Percentiles rank a stretch among this genome's conserved stretches.
Conservation (phyloP, 2,329 filamentous ascomycete species). For the Colletotrichum incanum region DNA sequence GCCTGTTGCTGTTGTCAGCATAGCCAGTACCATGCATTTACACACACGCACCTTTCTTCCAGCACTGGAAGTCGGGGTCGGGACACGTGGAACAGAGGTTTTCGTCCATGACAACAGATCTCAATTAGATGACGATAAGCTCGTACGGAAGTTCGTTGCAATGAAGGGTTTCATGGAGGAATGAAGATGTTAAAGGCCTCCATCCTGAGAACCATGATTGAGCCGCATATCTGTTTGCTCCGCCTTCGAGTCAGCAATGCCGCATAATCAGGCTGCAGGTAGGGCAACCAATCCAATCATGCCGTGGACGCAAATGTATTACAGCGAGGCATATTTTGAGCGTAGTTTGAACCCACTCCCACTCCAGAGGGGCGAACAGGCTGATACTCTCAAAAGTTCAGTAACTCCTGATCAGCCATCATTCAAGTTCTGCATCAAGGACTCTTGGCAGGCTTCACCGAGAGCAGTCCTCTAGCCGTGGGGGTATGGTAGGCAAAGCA, state of each 20-base stretch:
- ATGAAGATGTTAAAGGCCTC: no score
- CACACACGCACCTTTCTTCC: conserved; percentile 33
- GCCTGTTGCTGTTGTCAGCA: conserved; percentile 3
- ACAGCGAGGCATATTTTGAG: conserved; percentile 9
- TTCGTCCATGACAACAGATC: not conserved
- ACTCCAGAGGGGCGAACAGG: not conserved
- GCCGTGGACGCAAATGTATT: not conserved
- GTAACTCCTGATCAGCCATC: not conserved
- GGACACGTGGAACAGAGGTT: conserved; percentile 16
- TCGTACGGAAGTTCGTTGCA: not conserved
- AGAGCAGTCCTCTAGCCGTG: not conserved
- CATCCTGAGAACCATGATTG: conserved; percentile 11
- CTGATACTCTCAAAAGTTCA: not conserved
- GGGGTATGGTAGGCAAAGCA: not conserved
- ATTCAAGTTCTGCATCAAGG: not conserved
- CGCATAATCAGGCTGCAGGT: conserved; percentile 6
- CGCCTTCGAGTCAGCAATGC: conserved; percentile 4
- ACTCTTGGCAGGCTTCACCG: not conserved
- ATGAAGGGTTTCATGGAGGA: not conserved
- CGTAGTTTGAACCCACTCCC: not conserved
- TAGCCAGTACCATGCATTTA: no score
- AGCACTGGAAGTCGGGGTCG: conserved; percentile 9
- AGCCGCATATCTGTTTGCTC: not conserved
- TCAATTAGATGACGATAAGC: not conserved
- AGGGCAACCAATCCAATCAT: conserved; percentile 24